Evolutionary conservation across 768 basidiomycete species (phyloP), one percentile per base, ranked within the genome.

Genomic region (Gymnopilus junonius): DNA sequence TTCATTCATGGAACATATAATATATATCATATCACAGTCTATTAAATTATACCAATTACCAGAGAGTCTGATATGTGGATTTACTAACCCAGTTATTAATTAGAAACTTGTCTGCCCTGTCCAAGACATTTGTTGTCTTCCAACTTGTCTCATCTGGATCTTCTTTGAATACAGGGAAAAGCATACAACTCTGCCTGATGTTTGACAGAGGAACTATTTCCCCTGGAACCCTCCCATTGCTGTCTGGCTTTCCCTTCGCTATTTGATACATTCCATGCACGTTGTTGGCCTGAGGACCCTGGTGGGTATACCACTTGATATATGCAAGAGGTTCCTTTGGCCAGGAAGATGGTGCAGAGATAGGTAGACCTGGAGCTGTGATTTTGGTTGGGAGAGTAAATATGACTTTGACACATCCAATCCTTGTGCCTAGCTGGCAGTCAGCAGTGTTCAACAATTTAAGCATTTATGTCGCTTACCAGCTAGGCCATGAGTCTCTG

Each of bases 171-270:
- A 42, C 7, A 42, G 77, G 78, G 39, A 75, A 65, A n/a, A n/a
- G n/a, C n/a, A n/a, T n/a, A 1, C 76, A 77, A 35, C 70, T 71
- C 31, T 76, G 73, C 1, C 69, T 42, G 34, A 77, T 77, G 20
- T 66, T 58, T 17, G 67, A 65, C 0, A 79, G 21, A 6, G 77
- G 72, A 23, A 80, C 66, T 45, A 80, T 68, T 15, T 25, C 45
- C 1, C 45, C 45, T 23, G 45, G 45, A 10, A 27, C 1, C 1
- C 14, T 67, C 57, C 7, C 64, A 65, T 63, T n/a, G 58, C 3
- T 31, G 55, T 35, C 29, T 27, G 45, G 45, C 8, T 37, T 25
- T 32, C 20, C 17, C 14, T 50, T 48, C 6, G 48, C 10, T 4
- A 54, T 27, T 32, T 58, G 32, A 34, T 56, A 53, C 14, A 69